These are phyloP conservation scores for Chaetomium cochliodes DNA, from an alignment of 495 filamentous ascomycete genomes.

Conservation along the genomic window DNA sequence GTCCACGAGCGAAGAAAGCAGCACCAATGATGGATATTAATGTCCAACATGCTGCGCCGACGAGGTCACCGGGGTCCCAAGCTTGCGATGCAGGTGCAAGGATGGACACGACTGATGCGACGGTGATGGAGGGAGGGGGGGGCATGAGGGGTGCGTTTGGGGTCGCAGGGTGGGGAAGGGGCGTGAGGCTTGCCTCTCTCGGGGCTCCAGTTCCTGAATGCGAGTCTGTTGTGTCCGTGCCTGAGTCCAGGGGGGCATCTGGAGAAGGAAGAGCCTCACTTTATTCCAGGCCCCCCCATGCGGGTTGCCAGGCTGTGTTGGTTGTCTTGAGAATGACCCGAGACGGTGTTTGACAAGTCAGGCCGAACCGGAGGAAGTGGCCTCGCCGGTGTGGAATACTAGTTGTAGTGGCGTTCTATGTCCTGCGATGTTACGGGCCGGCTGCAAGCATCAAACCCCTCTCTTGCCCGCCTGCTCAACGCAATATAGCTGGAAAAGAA, in stretches of 20 bases:
- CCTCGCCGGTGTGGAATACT: too few species aligned
- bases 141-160: conserved; percentile 31
- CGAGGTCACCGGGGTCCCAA: not conserved
- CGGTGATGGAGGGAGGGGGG: conserved; percentile 35
- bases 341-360: not conserved
- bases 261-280: conserved; percentile 18
- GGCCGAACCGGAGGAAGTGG: not conserved
- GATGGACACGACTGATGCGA: conserved; percentile 36
- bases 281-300: too few species aligned
- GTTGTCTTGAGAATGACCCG: not conserved
- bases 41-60: conserved; percentile 23
- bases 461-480: not conserved
- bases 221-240: conserved; percentile 22
- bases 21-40: conserved; percentile 39
- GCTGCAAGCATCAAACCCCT: too few species aligned
- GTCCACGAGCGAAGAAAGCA: conserved; percentile 18
- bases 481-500: not conserved
- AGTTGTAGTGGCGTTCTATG: too few species aligned
- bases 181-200: conserved; percentile 25
- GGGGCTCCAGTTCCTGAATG: conserved; percentile 6
- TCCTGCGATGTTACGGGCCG: too few species aligned
- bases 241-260: conserved; percentile 3
- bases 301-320: not conserved
- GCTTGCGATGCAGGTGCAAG: conserved; percentile 34
- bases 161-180: conserved; percentile 27